Evolutionary conservation across 2,329 filamentous ascomycete genomes (phyloP).

Genomic region (Neopestalotiopsis rosae): DNA sequence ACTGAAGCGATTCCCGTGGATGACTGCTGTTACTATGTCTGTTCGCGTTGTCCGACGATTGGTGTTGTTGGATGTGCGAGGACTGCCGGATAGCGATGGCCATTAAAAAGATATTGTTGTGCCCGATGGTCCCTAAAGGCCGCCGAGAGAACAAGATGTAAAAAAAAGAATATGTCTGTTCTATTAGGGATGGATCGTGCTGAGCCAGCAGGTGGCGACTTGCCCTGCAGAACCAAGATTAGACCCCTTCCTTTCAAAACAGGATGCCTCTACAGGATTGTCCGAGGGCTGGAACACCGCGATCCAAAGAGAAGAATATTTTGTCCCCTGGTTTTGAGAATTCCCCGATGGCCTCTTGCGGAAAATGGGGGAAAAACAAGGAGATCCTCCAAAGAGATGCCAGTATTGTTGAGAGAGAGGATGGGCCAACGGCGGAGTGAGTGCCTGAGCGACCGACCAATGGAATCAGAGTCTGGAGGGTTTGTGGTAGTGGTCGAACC

Average conservation of each 20-base stretch:
- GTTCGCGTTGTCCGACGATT: conserved; percentile 34
- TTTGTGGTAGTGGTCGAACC: conserved; percentile 26
- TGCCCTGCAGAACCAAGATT: conserved; percentile 7
- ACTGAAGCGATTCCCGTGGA: conserved; percentile 30
- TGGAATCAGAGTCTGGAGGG: conserved; percentile 28
- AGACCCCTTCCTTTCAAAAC: not conserved
- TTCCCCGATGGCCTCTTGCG: conserved; percentile 6
- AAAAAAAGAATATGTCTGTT: conserved; percentile 11
- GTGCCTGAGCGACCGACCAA: conserved; percentile 32
- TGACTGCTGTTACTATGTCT: not conserved
- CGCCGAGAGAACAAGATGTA: not conserved
- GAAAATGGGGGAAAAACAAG: conserved; percentile 22
- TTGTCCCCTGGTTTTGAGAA: not conserved
- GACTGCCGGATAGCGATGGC: conserved; percentile 39
- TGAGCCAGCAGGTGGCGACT: conserved; percentile 8
- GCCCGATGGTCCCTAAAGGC: conserved; percentile 8
- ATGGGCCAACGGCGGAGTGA: conserved; percentile 27
- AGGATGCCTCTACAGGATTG: conserved; percentile 5
- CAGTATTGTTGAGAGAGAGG: not conserved
- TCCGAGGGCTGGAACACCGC: conserved; percentile 5
- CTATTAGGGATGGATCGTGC: not conserved
- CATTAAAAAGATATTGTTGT: conserved; percentile 34
- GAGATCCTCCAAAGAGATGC: not conserved
- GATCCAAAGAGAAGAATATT: not conserved
- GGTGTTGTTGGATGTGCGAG: conserved; percentile 37